Evolutionary conservation across 2,329 filamentous ascomycete genomes (phyloP), one percentile per base, ranked within the genome.

Genomic region (Phoma sp.): DNA sequence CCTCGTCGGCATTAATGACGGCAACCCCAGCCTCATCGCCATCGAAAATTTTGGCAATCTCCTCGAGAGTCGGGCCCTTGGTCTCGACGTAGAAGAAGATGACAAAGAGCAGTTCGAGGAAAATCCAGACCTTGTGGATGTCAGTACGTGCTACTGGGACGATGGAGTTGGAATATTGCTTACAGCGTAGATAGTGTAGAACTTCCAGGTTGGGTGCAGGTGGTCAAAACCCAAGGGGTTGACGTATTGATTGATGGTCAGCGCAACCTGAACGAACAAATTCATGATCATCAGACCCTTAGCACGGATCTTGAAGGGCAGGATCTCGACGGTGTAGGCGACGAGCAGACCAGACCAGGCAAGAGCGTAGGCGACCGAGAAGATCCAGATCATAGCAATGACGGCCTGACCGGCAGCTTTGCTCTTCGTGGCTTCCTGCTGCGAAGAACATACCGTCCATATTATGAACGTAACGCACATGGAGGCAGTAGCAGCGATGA

Each of bases 41-140:
- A 63, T 90, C 88, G 65, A 91, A 90, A 70, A 90, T 88, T 65
- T 84, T 83, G 41, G 87, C 85, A 58, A 89, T 82, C 70, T 89
- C 86, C 70, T 90, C 88, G 0, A 91, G 84, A 2, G 87, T 90
- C 0, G 86, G 85, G 3, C 88, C 87, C 66, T 85, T 86, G 17
- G 88, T 91, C 77, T 91, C 88, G 51, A 88, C 82, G 70, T 87
- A 88, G 72, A 88, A 82, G 77, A 86, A 85, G 74, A 82, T 87
- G 32, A 88, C 85, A 63, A 88, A 87, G 41, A 84, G 58, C 40
- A 88, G 76, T 72, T 88, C 84, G 66, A 81, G 72, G 41, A 82
- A 77, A 68, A 88, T 83, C 85, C 85, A 88, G 51, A 85, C 71
- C 62, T 74, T 29, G 17, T 6, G 15, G 15, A 19, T 24, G 29